These are phyloP conservation scores for Passiflora organensis DNA, from an alignment of 345 rosid genomes.

Conservation along the genomic window DNA sequence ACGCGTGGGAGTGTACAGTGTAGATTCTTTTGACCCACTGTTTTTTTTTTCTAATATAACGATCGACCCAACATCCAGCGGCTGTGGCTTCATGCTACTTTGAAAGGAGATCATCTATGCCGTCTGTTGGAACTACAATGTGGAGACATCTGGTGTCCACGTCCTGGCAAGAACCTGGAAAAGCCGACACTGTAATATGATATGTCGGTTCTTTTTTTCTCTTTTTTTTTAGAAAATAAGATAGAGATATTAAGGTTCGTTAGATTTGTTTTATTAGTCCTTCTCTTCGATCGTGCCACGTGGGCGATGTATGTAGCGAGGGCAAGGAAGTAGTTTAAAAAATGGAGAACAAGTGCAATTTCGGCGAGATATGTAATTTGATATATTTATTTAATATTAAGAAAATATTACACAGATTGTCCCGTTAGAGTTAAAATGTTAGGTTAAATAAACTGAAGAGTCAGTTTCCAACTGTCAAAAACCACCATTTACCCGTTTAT, in stretches of 20 bases:
- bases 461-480: conserved; percentile 21
- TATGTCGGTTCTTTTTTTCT: conserved; percentile 20
- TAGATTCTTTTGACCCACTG: not conserved
- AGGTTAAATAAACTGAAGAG: conserved; percentile 7
- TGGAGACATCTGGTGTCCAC: conserved; percentile 10
- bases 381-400: no score
- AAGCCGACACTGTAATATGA: conserved; percentile 30
- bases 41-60: no score
- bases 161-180: conserved; percentile 21
- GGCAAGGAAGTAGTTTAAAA: no score
- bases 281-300: no score
- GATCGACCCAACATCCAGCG: no score
- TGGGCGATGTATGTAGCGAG: no score
- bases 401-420: no score
- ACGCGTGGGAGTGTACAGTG: conserved; percentile 16
- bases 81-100: no score
- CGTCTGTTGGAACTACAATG: no score
- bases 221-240: not conserved
- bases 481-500: conserved; percentile 12
- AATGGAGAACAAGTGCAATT: no score
- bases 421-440: not conserved
- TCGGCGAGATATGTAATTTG: no score
- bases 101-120: conserved; percentile 1
- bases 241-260: not conserved
- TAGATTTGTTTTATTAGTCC: no score